Base-by-base conservation (phyloP, 2,329 filamentous ascomycete genomes). In the Rhinocladiella mackenziei region DNA sequence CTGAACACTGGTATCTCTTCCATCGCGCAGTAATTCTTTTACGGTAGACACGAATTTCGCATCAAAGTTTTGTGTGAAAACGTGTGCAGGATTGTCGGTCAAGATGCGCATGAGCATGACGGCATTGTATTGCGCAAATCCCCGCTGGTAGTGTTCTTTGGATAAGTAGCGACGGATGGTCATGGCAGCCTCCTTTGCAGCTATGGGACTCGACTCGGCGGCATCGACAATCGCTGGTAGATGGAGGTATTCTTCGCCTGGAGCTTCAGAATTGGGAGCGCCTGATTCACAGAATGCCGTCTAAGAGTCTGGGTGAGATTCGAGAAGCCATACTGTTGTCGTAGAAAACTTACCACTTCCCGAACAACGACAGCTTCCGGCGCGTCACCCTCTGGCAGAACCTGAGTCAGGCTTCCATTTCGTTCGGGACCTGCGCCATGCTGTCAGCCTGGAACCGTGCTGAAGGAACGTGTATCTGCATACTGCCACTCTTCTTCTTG, bases 41-140 rank as follows among this genome's bases (percentile, higher is more conserved):
- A 86, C 69, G 1, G 81, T 81, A 30, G 83, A 76, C 40, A 86
- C 79, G 60, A 96, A 97, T 59, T 87, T 87, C 60, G 82, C 76
- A 65, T 96, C 89, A 30, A 97, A 66, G 63, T 94, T 89, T 55
- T 85, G 78, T n/a, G 91, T 95, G 60, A 98, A 98, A 1, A 81
- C 88, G 40, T 77, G 76, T 20, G 91, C 91, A 0, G 92, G 92
- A 63, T 98, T 96, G 65, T 97, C 89, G 56, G 82, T 76, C 54
- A 98, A 72, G 60, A 98, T 98, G 50, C 91, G 84, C 56, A 94
- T 75, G 43, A 98, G 77, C 92, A 97, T 97, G 60, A 97, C 81
- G 52, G 88, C 84, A 69, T 97, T 96, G 75, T 96, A 97, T 66
- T 97, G 91, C 56, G 83, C 81, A 58, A 85, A 81, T 7, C 86